Evolutionary conservation across 2,329 filamentous ascomycete genomes (phyloP), one percentile per base, ranked within the genome.

Genomic region (Pseudofabraea citricarpa): DNA sequence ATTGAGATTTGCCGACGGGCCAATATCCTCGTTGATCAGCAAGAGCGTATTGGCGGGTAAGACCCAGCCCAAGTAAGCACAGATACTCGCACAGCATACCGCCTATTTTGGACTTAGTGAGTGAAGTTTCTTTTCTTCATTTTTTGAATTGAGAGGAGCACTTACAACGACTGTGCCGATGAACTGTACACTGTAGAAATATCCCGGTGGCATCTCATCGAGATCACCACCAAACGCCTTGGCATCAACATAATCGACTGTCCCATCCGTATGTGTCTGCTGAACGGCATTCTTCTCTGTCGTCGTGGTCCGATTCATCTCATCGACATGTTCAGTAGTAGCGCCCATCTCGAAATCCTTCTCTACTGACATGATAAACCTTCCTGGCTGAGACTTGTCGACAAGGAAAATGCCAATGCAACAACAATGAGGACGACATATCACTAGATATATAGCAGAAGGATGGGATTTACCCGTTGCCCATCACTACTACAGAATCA

Each of bases 211-310:
- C 66, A 72, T 68, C 8, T 56, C 53, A 5, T 63, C 59, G 5
- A 64, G 44, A 3, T 66, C 63, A 7, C 68, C 68, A 5, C 69
- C 69, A n/a, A 71, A 54, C 32, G 66, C 67, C 23, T 66, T 58
- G 3, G 61, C 51, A 47, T 70, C 67, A 46, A 71, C 58, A 39
- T 65, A 61, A 55, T 70, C 65, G 39, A 71, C 53, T 10, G 62
- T 62, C 19, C 68, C 68, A 48, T 71, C 69, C 9, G 64, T 60
- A 44, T 69, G 60, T 7, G 59, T 50, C 22, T 32, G 26, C 20
- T 46, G 40, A 4, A 46, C 13, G 2, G 41, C 44, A 42, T 46
- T 32, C 35, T 18, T 40, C 27, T 21, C 33, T 31, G 36, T 40
- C 1, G 35, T 24, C 6, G 35, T 24, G 21, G 23, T 21, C 10